Conservation (phyloP, 2,329 filamentous ascomycete genomes). For the Epichloe festucae region DNA sequence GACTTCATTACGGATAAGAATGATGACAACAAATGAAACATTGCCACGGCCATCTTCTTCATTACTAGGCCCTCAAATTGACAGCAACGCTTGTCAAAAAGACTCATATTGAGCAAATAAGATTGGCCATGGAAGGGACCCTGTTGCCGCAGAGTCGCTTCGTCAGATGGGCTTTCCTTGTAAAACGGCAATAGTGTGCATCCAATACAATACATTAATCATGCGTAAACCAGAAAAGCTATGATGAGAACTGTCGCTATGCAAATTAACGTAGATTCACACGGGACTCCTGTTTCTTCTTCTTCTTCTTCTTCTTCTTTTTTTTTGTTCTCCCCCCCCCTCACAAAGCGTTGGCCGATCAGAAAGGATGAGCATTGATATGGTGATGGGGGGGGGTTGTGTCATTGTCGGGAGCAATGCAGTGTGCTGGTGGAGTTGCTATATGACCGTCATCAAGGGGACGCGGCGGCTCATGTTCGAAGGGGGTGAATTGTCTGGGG, state of each 20-base stretch:
- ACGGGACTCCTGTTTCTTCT: slow-evolving; percentile 10
- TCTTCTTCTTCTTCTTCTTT: slow-evolving; percentile 10
- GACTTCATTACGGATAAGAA: slow-evolving; percentile 1
- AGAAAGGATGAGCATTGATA: neutral
- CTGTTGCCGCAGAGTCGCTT: neutral
- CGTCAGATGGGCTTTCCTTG: neutral
- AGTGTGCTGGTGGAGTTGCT: slow-evolving; percentile 3
- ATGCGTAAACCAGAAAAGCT: slow-evolving; percentile 8
- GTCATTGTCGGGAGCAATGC: neutral
- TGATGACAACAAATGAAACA: slow-evolving; percentile 1
- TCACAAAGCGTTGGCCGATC: slow-evolving; percentile 11
- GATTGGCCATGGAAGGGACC: neutral
- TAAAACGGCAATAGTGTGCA: neutral
- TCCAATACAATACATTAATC: neutral
- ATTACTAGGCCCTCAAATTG: neutral
- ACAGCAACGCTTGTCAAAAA: neutral
- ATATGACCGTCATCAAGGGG: slow-evolving; percentile 54
- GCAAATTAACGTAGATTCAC: slow-evolving; percentile 18
- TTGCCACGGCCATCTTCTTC: neutral
- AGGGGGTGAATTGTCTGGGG: slow-evolving; percentile 41
- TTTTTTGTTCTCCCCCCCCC: slow-evolving; percentile 2
- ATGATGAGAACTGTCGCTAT: slow-evolving; percentile 22
- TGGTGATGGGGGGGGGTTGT: neutral
- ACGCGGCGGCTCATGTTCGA: slow-evolving; percentile 38
- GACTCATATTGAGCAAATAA: neutral